A percentile compares a stretch with the other conserved stretches of the same genome.
These are phyloP conservation scores for Metschnikowia baotianmanensis DNA, from an alignment of 805 yeast genomes.

Conservation along the genomic window DNA sequence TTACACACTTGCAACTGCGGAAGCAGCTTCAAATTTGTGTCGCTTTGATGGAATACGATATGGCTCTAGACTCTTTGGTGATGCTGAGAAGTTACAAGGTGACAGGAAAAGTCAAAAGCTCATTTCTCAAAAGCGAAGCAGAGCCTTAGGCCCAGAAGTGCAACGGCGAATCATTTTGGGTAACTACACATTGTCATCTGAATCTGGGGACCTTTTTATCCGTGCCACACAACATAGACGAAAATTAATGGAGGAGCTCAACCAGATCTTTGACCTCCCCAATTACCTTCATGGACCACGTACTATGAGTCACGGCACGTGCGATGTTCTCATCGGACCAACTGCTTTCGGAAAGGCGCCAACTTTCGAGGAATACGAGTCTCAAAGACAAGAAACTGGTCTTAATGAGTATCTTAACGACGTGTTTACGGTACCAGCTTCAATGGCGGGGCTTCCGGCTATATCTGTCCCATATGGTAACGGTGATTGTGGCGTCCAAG, in stretches of 20 bases:
- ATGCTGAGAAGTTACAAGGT: slow-evolving; percentile 30
- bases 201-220: slow-evolving; percentile 68
- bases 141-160: slow-evolving; percentile 79
- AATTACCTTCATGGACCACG: slow-evolving; percentile 32
- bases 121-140: slow-evolving; percentile 50
- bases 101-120: slow-evolving; percentile 9
- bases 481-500: slow-evolving; percentile 59
- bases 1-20: slow-evolving; percentile 86
- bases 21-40: slow-evolving; percentile 89
- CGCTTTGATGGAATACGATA: slow-evolving; percentile 89
- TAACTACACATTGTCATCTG: slow-evolving; percentile 78
- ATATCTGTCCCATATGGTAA: slow-evolving; percentile 63
- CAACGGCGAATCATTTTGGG: slow-evolving; percentile 82
- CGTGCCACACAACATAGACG: slow-evolving; percentile 71
- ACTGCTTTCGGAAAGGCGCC: slow-evolving; percentile 63
- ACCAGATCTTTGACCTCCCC: slow-evolving; percentile 53
- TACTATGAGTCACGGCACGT: slow-evolving; percentile 29
- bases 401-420: slow-evolving; percentile 75
- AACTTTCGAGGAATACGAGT: slow-evolving; percentile 42
- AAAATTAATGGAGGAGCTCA: slow-evolving; percentile 61
- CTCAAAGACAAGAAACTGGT: slow-evolving; percentile 35
- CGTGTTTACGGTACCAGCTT: slow-evolving; percentile 83
- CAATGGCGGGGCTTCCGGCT: slow-evolving; percentile 89
- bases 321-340: slow-evolving; percentile 73
- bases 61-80: slow-evolving; percentile 42